These are phyloP conservation scores for Saccharum hybrid DNA, from an alignment of 202 grass and related monocot species.

Conservation along the genomic window DNA sequence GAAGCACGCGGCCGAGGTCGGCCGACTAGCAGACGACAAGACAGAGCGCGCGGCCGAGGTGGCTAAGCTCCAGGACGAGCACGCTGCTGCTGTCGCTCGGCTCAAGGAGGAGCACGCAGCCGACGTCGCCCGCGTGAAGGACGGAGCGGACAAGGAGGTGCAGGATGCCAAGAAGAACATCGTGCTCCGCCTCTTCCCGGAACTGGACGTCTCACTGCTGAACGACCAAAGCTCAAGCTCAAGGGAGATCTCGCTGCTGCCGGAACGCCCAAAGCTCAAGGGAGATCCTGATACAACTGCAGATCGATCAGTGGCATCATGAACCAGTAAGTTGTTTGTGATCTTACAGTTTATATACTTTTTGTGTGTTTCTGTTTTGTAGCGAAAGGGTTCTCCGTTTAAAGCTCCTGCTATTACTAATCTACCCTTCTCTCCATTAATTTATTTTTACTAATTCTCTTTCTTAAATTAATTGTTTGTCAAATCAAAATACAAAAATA, in stretches of 20 bases:
- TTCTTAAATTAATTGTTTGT: too few relatives aligned
- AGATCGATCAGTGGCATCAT: neutral
- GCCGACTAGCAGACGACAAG: too few relatives aligned
- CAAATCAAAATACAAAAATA: too few relatives aligned
- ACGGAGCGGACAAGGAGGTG: neutral
- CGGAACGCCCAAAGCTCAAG: too few relatives aligned
- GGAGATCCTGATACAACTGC: neutral
- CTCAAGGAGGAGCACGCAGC: neutral
- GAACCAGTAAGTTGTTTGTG: neutral
- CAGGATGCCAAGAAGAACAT: neutral
- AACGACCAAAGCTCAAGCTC: neutral
- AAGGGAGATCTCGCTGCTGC: too few relatives aligned
- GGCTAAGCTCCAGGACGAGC: neutral
- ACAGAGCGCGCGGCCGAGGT: too few relatives aligned
- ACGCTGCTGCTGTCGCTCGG: neutral
- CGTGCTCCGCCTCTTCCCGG: neutral
- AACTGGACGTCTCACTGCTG: neutral
- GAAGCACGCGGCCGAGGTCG: too few relatives aligned
- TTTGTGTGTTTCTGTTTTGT: too few relatives aligned
- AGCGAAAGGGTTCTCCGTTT: too few relatives aligned
- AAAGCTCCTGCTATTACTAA: too few relatives aligned
- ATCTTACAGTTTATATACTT: neutral
- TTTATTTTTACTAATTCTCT: too few relatives aligned
- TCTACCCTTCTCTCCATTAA: too few relatives aligned
- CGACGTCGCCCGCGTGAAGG: neutral